A percentile compares a stretch with the other conserved stretches of the same genome.
Evolutionary conservation across 495 filamentous ascomycete genomes (phyloP).

Genomic region (Penicillium daleae): DNA sequence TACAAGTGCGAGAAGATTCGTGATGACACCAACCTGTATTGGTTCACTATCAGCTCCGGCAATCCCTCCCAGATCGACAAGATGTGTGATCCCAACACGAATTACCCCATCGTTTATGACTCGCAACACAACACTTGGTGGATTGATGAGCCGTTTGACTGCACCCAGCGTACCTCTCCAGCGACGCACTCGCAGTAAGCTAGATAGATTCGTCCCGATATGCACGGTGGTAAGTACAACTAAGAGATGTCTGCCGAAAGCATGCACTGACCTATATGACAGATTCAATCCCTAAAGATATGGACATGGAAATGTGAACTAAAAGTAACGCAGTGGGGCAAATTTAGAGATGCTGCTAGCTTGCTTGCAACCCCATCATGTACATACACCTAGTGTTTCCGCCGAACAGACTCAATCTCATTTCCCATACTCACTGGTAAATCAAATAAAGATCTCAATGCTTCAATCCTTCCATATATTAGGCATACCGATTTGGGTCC

Average conservation of each 20-base stretch:
- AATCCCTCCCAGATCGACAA: conserved; percentile 25
- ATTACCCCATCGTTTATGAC: conserved; percentile 31
- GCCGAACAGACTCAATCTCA: not conserved
- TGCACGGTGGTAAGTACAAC: not conserved
- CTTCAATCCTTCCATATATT: not conserved
- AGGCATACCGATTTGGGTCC: not conserved
- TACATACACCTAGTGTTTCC: not conserved
- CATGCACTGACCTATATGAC: not conserved
- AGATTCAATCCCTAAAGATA: not conserved
- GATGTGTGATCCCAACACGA: conserved; percentile 27
- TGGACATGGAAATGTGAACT: not conserved
- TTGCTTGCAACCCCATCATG: not conserved
- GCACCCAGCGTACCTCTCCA: conserved; percentile 29
- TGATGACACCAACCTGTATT: conserved; percentile 31
- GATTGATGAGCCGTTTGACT: conserved; percentile 35
- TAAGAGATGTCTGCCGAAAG: not conserved
- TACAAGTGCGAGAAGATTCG: conserved; percentile 35
- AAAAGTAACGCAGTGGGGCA: not conserved
- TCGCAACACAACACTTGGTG: conserved; percentile 34
- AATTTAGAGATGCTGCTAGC: not conserved
- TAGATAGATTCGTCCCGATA: not conserved
- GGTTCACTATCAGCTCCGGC: conserved; percentile 34
- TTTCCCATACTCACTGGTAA: not conserved
- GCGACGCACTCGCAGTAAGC: conserved; percentile 5
- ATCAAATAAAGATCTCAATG: not conserved